Percentiles rank a stretch among this genome's conserved stretches.
Conservation (phyloP, 225 moss, liverwort and hornwort species). For the Polytrichum formosum region DNA sequence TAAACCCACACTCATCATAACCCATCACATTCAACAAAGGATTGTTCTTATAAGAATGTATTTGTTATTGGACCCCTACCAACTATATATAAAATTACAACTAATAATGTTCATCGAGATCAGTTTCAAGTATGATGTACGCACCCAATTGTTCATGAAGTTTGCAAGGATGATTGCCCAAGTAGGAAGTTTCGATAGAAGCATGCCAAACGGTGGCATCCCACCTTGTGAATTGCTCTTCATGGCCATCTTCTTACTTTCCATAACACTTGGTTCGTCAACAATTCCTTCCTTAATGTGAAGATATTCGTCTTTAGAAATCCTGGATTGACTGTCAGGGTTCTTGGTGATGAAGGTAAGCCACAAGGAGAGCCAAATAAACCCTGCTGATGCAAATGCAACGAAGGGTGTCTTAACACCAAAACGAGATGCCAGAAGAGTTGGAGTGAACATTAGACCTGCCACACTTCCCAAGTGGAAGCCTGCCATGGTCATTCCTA, state of each 20-base stretch:
- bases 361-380: slow-evolving; percentile 68
- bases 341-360: slow-evolving; percentile 33
- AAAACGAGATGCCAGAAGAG: slow-evolving; percentile 44
- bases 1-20: too few relatives aligned
- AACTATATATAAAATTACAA: too few relatives aligned
- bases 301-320: slow-evolving; percentile 46
- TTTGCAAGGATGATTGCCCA: slow-evolving; percentile 90
- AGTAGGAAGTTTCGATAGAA: slow-evolving; percentile 76
- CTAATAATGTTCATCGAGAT: too few relatives aligned
- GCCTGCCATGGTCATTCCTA: slow-evolving; percentile 81
- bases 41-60: too few relatives aligned
- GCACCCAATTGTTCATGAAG: slow-evolving; percentile 91
- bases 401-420: slow-evolving; percentile 71
- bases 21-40: too few relatives aligned
- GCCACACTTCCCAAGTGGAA: slow-evolving; percentile 84
- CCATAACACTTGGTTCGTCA: slow-evolving; percentile 16
- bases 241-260: neutral
- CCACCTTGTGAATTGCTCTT: neutral
- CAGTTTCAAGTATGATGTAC: neutral
- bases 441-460: slow-evolving; percentile 59
- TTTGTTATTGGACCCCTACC: too few relatives aligned
- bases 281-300: slow-evolving; percentile 50
- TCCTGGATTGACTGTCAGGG: slow-evolving; percentile 42
- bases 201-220: slow-evolving; percentile 56
- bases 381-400: slow-evolving; percentile 59